Evolutionary conservation across 352 stramenopile genomes (phyloP), one percentile per base, ranked within the genome.

Genomic region (Pythium phragmitis): DNA sequence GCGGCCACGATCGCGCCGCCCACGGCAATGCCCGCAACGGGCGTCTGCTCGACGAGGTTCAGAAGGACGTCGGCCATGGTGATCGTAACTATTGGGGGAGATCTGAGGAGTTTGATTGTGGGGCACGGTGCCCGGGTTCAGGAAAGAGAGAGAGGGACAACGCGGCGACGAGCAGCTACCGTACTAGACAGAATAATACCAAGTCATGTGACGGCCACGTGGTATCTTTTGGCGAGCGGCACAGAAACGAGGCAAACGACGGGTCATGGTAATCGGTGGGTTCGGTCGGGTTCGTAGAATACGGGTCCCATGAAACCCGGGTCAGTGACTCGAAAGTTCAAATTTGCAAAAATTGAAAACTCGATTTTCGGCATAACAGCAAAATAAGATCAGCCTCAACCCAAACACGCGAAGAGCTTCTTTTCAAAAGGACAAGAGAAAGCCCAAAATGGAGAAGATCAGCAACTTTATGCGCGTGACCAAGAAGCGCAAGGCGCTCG

Each of bases 391-490:
- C 21, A 21, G 21, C 21, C 21, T 21, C 21, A 21, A 21, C 21
- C 21, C 21, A 21, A 42, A 42, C 17, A 57, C 43, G 45, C 45
- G 23, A 53, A 26, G 5, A 69, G 19, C 37, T 46, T 9, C 41
- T 19, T 19, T 21, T 21, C 21, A 21, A 0, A 0, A 1, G 21
- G 21, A 21, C 21, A 21, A 21, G 21, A 21, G 21, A 21, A 21
- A 21, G 45, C 13, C 33, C 3, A 64, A 50, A 34, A 89, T 88
- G 80, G 65, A 74, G 30, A 88, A 86, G 72, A 88, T 90, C 66
- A 87, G 77, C 39, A 81, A 54, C 65, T 88, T 75, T 45, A 87
- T 90, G 81, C 81, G 79, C 63, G 74, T 81, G 37, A 85, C 79
- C n/a, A 89, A 89, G 74, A 71, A 74, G 66, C 70, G 60, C 63